A percentile compares a stretch with the other conserved stretches of the same genome.
Evolutionary conservation across 2,329 filamentous ascomycete genomes (phyloP).

Genomic region (Fusarium equiseti): DNA sequence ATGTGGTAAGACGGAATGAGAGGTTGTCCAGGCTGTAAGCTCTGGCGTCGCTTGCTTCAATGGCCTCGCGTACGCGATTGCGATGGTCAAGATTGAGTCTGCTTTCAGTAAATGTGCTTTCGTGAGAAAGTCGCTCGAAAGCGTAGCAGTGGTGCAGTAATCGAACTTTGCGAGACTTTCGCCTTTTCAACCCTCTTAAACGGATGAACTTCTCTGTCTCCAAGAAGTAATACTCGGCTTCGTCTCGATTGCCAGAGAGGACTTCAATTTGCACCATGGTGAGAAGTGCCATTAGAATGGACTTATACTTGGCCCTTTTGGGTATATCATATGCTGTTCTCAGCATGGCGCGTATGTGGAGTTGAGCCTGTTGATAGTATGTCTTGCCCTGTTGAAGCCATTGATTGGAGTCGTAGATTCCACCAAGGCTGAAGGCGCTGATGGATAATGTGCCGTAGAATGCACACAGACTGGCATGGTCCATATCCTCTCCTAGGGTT

Average conservation of each 20-base stretch:
- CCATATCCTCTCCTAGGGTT: slow-evolving; percentile 23
- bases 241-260: slow-evolving; percentile 18
- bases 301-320: slow-evolving; percentile 37
- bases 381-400: slow-evolving; percentile 25
- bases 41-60: slow-evolving; percentile 31
- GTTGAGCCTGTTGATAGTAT: slow-evolving; percentile 20
- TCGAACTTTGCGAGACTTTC: slow-evolving; percentile 33
- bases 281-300: slow-evolving; percentile 33
- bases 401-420: slow-evolving; percentile 15
- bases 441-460: slow-evolving; percentile 35
- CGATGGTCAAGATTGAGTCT: slow-evolving; percentile 21
- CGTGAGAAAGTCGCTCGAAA: slow-evolving; percentile 24
- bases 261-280: slow-evolving; percentile 33
- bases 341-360: slow-evolving; percentile 15
- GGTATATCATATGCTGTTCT: slow-evolving; percentile 28
- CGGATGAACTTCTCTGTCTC: slow-evolving; percentile 38
- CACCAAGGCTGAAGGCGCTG: slow-evolving; percentile 28
- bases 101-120: slow-evolving; percentile 23
- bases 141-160: slow-evolving; percentile 33
- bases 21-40: slow-evolving; percentile 20
- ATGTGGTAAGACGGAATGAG: slow-evolving; percentile 19
- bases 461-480: slow-evolving; percentile 31
- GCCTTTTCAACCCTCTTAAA: slow-evolving; percentile 23
- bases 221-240: slow-evolving; percentile 35
- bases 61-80: slow-evolving; percentile 14